Base-by-base conservation (phyloP, 2,329 filamentous ascomycete species). In the Lithohypha guttulata region DNA sequence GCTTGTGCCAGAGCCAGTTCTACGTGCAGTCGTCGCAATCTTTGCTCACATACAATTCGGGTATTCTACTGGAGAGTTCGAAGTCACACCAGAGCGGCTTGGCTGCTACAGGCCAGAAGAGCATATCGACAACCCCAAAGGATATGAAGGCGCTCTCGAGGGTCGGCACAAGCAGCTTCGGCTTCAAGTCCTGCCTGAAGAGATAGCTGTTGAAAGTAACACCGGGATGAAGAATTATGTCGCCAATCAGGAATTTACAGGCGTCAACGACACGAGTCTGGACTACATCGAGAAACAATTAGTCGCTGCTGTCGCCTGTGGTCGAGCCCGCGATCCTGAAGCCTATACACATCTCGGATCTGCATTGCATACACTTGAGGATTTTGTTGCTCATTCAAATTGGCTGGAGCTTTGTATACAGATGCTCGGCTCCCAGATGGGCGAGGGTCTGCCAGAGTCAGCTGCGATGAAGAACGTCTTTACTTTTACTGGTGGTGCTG, bases 81-180 rank as follows among this genome's bases (percentile, higher is more conserved):
- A 74, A 48, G 70, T 74, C 29, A 73, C 70, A 0, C 54, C 62
- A 3, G 68, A 73, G 26, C 56, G 70, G 25, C 59, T 74, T 6
- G 70, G 70, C 21, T 57, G 55, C 41, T 66, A 66, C 44, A 53
- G 67, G 21, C 69, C 69, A 11, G 67, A 71, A 42, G 70, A 74
- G 50, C 70, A 74, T 46, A 71, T 71, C 34, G 38, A 41, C 21
- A 75, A 76, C 48, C 73, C 71, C 13, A 80, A 84, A 61, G 79
- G 84, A 60, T 93, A 94, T 54, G 85, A 39, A 30, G 36, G 21
- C n/a, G 34, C 13, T 9, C 7, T 6, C 6, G 11, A 11, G n/a
- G 21, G 34, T 27, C 15, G 10, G 9, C 15, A 20, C 31, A 20
- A 14, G 3, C 34, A 37, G 21, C 17, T 37, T 13, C 26, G 21